These are phyloP conservation scores for Chlamydomonas reinhardtii DNA, from an alignment of 163 green algal species.

Conservation along the genomic window DNA sequence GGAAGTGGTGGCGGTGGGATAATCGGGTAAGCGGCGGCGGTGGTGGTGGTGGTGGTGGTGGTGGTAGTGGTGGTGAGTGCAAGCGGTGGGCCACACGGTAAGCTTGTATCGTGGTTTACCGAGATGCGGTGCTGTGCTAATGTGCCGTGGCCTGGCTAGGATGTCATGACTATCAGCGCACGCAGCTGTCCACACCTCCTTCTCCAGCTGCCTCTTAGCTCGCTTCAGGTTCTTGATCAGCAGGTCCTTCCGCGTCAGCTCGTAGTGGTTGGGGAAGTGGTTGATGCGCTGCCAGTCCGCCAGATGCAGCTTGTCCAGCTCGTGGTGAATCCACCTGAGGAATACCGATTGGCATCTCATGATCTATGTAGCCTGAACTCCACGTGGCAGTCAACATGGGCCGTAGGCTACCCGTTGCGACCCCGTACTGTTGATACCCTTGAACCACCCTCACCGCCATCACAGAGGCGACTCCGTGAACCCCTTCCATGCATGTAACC, in stretches of 20 bases:
- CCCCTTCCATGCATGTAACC: no score
- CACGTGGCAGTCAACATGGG: no score
- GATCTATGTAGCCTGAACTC: neutral
- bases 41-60: neutral
- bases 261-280: slow-evolving; percentile 88
- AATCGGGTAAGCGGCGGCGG: neutral
- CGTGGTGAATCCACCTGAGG: slow-evolving; percentile 72
- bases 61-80: neutral
- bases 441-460: no score
- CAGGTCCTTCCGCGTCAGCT: slow-evolving; percentile 92
- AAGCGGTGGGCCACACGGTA: no score
- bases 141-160: no score
- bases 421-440: no score
- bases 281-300: slow-evolving; percentile 86
- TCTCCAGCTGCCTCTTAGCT: slow-evolving; percentile 77
- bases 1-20: neutral
- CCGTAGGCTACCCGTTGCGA: no score
- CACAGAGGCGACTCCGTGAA: no score
- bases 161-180: neutral
- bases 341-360: neutral
- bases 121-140: no score
- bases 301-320: slow-evolving; percentile 72
- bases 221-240: slow-evolving; percentile 93
- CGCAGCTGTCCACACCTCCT: slow-evolving; percentile 59
- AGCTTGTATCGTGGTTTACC: no score